Base-by-base conservation (phyloP, 495 filamentous ascomycete species). In the Evernia prunastri region DNA sequence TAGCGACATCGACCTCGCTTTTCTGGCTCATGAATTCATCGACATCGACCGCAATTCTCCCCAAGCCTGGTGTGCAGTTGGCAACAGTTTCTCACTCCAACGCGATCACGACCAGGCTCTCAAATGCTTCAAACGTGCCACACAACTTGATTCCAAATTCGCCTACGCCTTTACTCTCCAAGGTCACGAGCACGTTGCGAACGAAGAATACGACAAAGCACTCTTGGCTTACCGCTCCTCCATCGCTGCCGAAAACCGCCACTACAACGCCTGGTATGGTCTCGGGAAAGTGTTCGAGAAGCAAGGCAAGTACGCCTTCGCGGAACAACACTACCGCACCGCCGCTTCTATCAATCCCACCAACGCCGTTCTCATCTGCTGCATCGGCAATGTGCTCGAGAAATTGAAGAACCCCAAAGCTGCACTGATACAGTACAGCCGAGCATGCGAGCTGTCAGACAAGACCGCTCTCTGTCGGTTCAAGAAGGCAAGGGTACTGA, bases 231-330 rank as follows among this genome's bases (percentile, higher is more conserved):
- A 96, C 72, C 85, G 94, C 43, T 80, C 83, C 35, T 91, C 89
- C 3, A 87, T 97, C 65, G 81, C 85, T 39, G 91, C 90, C 0
- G 92, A 98, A 68, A 86, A 81, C 59, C 84, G 95, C 18, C 91
- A 96, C 75, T 98, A 97, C 76, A 96, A 96, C 71, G 93, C 92
- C 35, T 97, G 92, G 84, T 98, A 98, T 72, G 94, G 94, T 35
- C 84, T 98, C 53, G 94, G 90, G 5, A 88, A 86, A 56, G 92
- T 96, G 3, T 96, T 91, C 70, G 94, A 97, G 72, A 96, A 92
- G 72, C 86, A 96, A 72, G 94, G 94, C 73, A 95, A 92, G 73
- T 92, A 89, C 64, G 90, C 94, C 39, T 87, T 89, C 71, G 93
- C 93, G 17, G 88, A 95, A 69, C 86, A 87, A 54, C 93, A 98